Evolutionary conservation across 768 basidiomycete genomes (phyloP).

Genomic region (Podaxis pistillaris): DNA sequence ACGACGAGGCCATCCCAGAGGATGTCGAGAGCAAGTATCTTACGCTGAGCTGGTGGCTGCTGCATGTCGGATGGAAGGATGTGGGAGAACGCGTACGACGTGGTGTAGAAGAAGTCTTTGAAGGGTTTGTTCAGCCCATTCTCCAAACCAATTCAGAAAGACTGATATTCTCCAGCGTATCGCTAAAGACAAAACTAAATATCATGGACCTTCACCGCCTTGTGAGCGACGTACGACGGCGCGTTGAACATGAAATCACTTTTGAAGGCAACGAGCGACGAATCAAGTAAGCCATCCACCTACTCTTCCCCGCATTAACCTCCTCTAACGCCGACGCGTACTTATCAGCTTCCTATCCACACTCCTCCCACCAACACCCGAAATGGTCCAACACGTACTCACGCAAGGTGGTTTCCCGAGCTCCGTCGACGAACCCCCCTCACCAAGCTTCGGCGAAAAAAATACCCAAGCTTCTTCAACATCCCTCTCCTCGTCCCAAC

Average conservation of each 20-base stretch:
- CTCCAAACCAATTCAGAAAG: not conserved
- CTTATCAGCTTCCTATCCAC: slow-evolving; percentile 65
- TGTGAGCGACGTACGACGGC: slow-evolving; percentile 68
- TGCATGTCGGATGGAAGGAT: slow-evolving; percentile 22
- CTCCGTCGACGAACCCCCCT: slow-evolving; percentile 6
- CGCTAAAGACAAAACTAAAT: slow-evolving; percentile 75
- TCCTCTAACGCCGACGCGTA: slow-evolving; percentile 2
- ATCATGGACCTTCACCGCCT: slow-evolving; percentile 66
- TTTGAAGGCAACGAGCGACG: slow-evolving; percentile 57
- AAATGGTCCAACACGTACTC: slow-evolving; percentile 67
- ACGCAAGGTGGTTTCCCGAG: slow-evolving; percentile 56
- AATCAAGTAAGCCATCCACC: slow-evolving; percentile 43
- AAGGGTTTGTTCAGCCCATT: slow-evolving; percentile 53
- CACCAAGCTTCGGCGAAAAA: slow-evolving; percentile 4
- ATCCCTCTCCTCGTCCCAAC: slow-evolving; percentile 27
- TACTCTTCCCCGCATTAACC: slow-evolving; percentile 3
- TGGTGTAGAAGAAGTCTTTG: slow-evolving; percentile 55
- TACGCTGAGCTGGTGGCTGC: slow-evolving; percentile 21
- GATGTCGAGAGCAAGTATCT: slow-evolving; percentile 55
- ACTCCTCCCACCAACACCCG: slow-evolving; percentile 72
- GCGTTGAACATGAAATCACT: slow-evolving; percentile 71
- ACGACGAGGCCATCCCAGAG: slow-evolving; percentile 38
- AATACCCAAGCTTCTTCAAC: slow-evolving; percentile 21
- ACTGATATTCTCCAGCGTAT: slow-evolving; percentile 52
- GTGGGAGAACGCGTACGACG: slow-evolving; percentile 21